Conservation (phyloP, 495 filamentous ascomycete species). For the Penicillium taxi region DNA sequence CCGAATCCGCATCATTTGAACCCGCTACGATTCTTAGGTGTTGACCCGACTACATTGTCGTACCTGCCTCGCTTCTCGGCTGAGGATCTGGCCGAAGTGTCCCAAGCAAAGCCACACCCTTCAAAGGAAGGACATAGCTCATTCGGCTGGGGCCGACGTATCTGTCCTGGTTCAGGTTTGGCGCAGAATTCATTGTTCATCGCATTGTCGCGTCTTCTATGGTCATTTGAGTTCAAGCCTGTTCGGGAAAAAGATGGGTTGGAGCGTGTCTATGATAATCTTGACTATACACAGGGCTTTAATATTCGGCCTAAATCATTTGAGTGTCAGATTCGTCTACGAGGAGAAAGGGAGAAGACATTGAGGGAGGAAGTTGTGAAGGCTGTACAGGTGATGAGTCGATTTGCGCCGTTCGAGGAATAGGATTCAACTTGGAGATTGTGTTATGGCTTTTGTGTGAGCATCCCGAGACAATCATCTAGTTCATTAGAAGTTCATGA, state of each 20-base stretch:
- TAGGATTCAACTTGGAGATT: not conserved
- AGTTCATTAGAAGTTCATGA: not conserved
- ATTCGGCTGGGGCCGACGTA: conserved; percentile 16
- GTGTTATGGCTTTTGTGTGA: no score
- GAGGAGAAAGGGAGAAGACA: conserved; percentile 6
- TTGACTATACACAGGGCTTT: conserved; percentile 20
- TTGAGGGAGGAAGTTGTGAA: conserved; percentile 4
- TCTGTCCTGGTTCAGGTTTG: conserved; percentile 40
- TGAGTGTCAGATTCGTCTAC: conserved; percentile 9
- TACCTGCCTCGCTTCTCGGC: conserved; percentile 7
- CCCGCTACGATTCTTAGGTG: conserved; percentile 36
- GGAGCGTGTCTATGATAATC: conserved; percentile 12
- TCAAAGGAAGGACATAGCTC: conserved; percentile 16
- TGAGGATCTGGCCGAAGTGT: conserved; percentile 4
- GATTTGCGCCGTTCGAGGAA: conserved; percentile 8
- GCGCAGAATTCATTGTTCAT: conserved; percentile 45
- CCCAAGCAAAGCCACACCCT: conserved; percentile 6
- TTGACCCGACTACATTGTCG: not conserved
- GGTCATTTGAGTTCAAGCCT: conserved; percentile 42
- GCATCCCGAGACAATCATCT: no score
- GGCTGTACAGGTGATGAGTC: conserved; percentile 4
- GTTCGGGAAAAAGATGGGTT: conserved; percentile 36
- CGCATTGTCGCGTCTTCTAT: conserved; percentile 42
- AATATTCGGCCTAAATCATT: conserved; percentile 15
- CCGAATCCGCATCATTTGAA: conserved; percentile 33